Percentiles rank a stretch among this genome's conserved stretches.
Evolutionary conservation across 495 filamentous ascomycete genomes (phyloP).

Genomic region (Tricharina praecox): DNA sequence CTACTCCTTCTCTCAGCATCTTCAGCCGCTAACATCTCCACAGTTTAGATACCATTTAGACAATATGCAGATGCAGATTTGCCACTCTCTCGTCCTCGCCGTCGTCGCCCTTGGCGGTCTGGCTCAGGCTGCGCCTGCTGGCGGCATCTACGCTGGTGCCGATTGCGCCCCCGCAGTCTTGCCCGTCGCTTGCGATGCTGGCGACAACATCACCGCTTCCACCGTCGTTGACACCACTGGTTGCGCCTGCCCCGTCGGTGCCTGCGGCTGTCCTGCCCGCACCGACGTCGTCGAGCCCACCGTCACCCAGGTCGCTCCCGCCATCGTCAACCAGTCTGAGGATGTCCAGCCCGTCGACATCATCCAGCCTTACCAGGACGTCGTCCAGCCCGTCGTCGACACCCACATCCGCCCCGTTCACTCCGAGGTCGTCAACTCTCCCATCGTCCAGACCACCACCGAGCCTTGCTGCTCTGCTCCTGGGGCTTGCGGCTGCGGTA

Average conservation of each 20-base stretch:
- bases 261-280: background rate
- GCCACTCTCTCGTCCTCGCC: conserved; percentile 2
- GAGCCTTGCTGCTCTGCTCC: background rate
- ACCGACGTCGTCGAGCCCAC: background rate
- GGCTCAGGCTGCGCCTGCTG: background rate
- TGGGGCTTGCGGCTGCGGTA: background rate
- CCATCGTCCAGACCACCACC: background rate
- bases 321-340: background rate
- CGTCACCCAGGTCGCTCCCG: background rate
- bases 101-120: conserved; percentile 2
- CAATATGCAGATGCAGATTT: conserved; percentile 5
- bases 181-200: too few relatives aligned
- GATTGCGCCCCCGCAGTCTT: too few relatives aligned
- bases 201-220: too few relatives aligned
- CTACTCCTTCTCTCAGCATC: too few relatives aligned
- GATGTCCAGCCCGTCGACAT: conserved; percentile 4
- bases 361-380: conserved; percentile 1
- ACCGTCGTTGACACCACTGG: too few relatives aligned
- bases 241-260: background rate
- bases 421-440: background rate
- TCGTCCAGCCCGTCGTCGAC: conserved; percentile 2
- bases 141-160: too few relatives aligned
- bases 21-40: too few relatives aligned
- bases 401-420: background rate
- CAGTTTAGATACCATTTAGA: background rate